These are phyloP conservation scores for Oryza australiensis DNA, from an alignment of 176 grass and related monocot genomes.

Conservation along the genomic window DNA sequence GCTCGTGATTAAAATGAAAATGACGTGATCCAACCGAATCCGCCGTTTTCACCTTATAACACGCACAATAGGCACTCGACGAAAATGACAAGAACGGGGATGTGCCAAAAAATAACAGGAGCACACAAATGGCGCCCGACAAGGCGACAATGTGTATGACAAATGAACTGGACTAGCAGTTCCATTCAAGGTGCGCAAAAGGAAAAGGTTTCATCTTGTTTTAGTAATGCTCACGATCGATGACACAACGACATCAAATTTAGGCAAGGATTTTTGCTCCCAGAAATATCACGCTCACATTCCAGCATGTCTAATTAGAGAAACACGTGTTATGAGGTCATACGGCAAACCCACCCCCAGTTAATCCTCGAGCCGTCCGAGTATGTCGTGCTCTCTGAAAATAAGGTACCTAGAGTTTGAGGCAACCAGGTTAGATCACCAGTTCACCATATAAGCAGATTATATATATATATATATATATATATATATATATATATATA, in stretches of 20 bases:
- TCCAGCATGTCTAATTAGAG: constrained; percentile 22
- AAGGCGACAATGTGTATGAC: not conserved
- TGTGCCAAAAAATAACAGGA: no score
- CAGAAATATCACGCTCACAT: not conserved
- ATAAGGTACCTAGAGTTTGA: constrained; percentile 47
- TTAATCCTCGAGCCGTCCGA: constrained; percentile 50
- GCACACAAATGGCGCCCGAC: not conserved
- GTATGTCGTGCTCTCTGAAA: constrained; percentile 61
- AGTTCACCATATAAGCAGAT: not conserved
- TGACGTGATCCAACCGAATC: no score
- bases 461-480: no score
- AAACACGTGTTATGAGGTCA: not conserved
- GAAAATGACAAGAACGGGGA: not conserved
- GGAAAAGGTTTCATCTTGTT: not conserved
- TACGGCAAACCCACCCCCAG: not conserved
- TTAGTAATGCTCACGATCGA: constrained; percentile 1
- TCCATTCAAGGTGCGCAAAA: not conserved
- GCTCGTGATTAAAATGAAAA: no score
- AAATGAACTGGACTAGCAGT: not conserved
- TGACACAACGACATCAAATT: constrained; percentile 22
- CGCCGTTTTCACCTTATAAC: no score
- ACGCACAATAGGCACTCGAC: no score
- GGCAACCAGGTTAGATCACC: constrained; percentile 19
- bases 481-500: no score
- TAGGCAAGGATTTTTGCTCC: not conserved